phyloP scores from a whole-genome alignment of 2,329 filamentous ascomycete genomes.

The Thyridium curvatum region DNA sequence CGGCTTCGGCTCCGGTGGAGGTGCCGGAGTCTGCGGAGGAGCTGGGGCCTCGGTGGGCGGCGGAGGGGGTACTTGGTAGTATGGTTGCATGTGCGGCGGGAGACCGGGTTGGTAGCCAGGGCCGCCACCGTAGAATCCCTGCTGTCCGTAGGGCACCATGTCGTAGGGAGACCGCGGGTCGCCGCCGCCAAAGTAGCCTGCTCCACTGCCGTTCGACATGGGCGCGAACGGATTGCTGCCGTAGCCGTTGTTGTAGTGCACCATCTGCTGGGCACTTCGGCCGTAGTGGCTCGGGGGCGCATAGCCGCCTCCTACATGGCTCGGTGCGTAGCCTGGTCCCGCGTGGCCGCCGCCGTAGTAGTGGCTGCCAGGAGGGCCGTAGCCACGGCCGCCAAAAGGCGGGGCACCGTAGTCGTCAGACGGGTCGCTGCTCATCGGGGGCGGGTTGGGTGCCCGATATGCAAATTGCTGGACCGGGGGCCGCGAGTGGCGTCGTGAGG shows the following conservation, averaged over 20 bases:
- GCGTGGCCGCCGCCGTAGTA: slow-evolving; percentile 20
- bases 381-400: slow-evolving; percentile 25
- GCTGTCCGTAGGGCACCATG: slow-evolving; percentile 43
- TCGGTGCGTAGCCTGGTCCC: slow-evolving; percentile 35
- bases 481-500: slow-evolving; percentile 29
- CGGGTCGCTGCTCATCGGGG: slow-evolving; percentile 57
- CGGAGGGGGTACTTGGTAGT: slow-evolving; percentile 29
- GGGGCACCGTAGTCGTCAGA: slow-evolving; percentile 51
- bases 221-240: slow-evolving; percentile 37
- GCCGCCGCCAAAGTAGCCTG: slow-evolving; percentile 29
- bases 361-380: slow-evolving; percentile 18
- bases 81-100: slow-evolving; percentile 28
- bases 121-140: slow-evolving; percentile 23
- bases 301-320: slow-evolving; percentile 35
- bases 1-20: slow-evolving; percentile 26
- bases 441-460: slow-evolving; percentile 21
- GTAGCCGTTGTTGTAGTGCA: slow-evolving; percentile 34
- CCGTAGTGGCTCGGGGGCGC: slow-evolving; percentile 28
- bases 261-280: slow-evolving; percentile 31
- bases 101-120: slow-evolving; percentile 16
- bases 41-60: slow-evolving; percentile 34
- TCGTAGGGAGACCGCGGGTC: slow-evolving; percentile 35
- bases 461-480: slow-evolving; percentile 23
- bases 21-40: slow-evolving; percentile 29
- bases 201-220: slow-evolving; percentile 28